phyloP scores from a whole-genome alignment of 1,139 yeast genomes.

The Saccharomyces hybrid region DNA sequence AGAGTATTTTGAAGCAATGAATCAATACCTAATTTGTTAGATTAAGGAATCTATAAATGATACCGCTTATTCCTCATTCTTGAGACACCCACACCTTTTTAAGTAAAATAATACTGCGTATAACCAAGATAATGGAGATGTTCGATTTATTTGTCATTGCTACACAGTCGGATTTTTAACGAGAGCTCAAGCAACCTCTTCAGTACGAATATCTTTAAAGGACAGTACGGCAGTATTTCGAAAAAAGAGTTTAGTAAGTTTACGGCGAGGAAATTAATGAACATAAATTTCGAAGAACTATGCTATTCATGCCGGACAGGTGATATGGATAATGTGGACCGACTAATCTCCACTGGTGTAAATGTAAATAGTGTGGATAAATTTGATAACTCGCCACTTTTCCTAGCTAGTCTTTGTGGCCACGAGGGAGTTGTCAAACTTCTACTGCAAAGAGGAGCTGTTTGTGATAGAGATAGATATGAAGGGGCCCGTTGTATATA shows the following conservation, averaged over 20 bases:
- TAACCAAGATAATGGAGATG: not conserved
- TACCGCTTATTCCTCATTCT: not conserved
- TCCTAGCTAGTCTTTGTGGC: slow-evolving; percentile 68
- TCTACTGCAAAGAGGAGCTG: slow-evolving; percentile 59
- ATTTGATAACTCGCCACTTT: slow-evolving; percentile 69
- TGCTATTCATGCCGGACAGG: slow-evolving; percentile 64
- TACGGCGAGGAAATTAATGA: slow-evolving; percentile 6
- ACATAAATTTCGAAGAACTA: slow-evolving; percentile 32
- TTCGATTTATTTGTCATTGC: not conserved
- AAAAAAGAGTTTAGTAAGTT: not conserved
- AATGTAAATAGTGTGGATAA: slow-evolving; percentile 57
- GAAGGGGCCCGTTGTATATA: slow-evolving; percentile 76
- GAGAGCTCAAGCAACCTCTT: too few relatives aligned
- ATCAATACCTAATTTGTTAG: not conserved
- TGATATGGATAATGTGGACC: slow-evolving; percentile 56
- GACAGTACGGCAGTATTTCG: not conserved
- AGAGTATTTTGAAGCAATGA: not conserved
- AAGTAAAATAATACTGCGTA: not conserved
- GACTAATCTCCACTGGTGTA: slow-evolving; percentile 48
- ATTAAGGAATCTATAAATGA: not conserved
- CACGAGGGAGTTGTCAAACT: slow-evolving; percentile 55
- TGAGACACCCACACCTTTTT: not conserved
- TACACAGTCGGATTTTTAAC: not conserved
- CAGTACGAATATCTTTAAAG: not conserved
- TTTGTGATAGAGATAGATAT: slow-evolving; percentile 70